phyloP scores from a whole-genome alignment of 2,329 filamentous ascomycete species.

The Parascedosporium putredinis region DNA sequence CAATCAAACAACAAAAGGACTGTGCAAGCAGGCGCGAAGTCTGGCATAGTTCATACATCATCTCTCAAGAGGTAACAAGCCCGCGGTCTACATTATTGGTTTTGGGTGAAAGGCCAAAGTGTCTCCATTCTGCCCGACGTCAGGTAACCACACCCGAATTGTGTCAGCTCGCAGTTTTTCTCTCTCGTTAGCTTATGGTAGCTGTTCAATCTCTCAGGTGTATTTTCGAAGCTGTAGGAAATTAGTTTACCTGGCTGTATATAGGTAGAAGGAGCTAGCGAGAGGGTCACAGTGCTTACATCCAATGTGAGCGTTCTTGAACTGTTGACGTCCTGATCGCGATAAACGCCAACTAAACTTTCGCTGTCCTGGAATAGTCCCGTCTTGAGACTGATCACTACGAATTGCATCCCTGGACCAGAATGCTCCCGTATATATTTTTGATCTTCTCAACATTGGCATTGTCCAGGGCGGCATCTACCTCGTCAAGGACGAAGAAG shows the following conservation, averaged over 20 bases:
- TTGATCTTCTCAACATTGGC: constrained; percentile 94
- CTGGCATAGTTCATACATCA: no score
- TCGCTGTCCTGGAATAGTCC: constrained; percentile 95
- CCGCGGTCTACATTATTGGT: no score
- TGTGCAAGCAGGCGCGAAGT: no score
- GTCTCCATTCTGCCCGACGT: no score
- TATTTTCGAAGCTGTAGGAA: constrained; percentile 19
- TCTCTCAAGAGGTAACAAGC: no score
- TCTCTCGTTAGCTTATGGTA: not conserved
- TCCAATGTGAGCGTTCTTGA: constrained; percentile 87
- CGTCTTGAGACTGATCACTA: constrained; percentile 93
- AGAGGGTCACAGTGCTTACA: constrained; percentile 49
- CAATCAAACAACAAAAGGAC: no score
- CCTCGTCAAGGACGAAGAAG: constrained; percentile 97
- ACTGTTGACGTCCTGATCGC: constrained; percentile 88
- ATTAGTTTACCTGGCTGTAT: constrained; percentile 14
- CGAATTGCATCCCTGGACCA: constrained; percentile 96
- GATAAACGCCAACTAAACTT: constrained; percentile 88
- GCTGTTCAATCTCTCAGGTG: constrained; percentile 13
- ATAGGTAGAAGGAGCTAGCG: not conserved
- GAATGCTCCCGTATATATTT: constrained; percentile 94
- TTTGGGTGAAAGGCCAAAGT: no score
- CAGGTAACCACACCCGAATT: no score
- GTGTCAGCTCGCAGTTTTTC: no score
- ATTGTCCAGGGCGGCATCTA: constrained; percentile 96